Conservation (phyloP, 1,284 basidiomycete species). For the Bondarzewia mesenterica region DNA sequence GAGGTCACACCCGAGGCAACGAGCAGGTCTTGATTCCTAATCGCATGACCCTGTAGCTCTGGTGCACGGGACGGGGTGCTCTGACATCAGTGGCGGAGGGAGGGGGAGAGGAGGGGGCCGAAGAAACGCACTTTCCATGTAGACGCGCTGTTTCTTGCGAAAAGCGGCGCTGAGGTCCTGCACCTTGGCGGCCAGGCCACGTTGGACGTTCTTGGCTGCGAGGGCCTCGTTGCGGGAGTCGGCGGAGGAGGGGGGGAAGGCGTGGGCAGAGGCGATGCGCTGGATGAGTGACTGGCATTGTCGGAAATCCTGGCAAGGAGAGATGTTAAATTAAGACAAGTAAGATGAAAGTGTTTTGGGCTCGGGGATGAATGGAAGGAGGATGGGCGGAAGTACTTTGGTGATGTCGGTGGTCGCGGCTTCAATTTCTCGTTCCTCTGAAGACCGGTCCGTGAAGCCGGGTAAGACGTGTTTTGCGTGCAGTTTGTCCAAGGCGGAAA, state of each 20-base stretch:
- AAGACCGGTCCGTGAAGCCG: constrained; percentile 89
- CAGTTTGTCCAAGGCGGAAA: constrained; percentile 80
- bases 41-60: constrained; percentile 91
- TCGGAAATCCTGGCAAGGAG: constrained; percentile 66
- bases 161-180: constrained; percentile 93
- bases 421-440: constrained; percentile 94
- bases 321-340: constrained; percentile 3
- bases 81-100: constrained; percentile 1
- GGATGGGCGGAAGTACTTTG: constrained; percentile 38
- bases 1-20: constrained; percentile 79
- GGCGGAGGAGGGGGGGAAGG: constrained; percentile 42
- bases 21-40: constrained; percentile 88
- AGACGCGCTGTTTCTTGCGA: constrained; percentile 94
- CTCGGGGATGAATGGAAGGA: constrained; percentile 9
- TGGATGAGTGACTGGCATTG: constrained; percentile 76
- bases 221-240: constrained; percentile 48
- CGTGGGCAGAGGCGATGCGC: constrained; percentile 43
- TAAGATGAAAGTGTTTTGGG: constrained; percentile 2
- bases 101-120: constrained; percentile 12
- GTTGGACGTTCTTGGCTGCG: constrained; percentile 93
- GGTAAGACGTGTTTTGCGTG: constrained; percentile 95
- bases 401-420: constrained; percentile 83
- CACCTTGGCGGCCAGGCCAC: constrained; percentile 88
- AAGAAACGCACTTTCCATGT: constrained; percentile 84
- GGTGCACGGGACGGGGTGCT: constrained; percentile 8